Conservation (phyloP, 129 eudicot genomes). For the Flaveria trinervia region DNA sequence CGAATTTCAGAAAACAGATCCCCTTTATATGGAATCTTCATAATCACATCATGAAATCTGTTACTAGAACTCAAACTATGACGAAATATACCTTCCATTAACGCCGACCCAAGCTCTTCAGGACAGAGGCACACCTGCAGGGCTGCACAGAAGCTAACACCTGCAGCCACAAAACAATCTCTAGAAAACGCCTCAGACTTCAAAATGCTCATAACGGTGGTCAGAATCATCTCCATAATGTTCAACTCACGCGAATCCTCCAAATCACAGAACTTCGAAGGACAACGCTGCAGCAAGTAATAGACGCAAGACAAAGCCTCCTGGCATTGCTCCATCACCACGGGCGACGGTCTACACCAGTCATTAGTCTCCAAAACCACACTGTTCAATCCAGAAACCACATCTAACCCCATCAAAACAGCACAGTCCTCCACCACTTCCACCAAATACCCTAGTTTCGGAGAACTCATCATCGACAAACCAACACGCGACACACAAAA, state of each 20-base stretch:
- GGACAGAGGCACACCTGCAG: slow-evolving; percentile 69
- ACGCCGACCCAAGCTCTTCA: slow-evolving; percentile 78
- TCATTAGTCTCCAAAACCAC: slow-evolving; percentile 61
- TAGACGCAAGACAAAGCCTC: slow-evolving; percentile 92
- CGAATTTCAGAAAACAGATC: slow-evolving; percentile 57
- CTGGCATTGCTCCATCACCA: slow-evolving; percentile 97
- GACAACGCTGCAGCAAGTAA: slow-evolving; percentile 91
- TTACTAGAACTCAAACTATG: slow-evolving; percentile 26
- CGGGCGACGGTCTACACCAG: slow-evolving; percentile 72
- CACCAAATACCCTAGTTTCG: slow-evolving; percentile 84
- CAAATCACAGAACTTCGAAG: slow-evolving; percentile 44
- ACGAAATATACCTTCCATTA: slow-evolving; percentile 63
- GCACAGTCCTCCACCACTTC: slow-evolving; percentile 84
- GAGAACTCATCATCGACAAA: slow-evolving; percentile 88
- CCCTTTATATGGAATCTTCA: slow-evolving; percentile 59
- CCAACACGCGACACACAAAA: slow-evolving; percentile 85
- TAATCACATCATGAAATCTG: slow-evolving; percentile 27
- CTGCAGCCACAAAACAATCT: slow-evolving; percentile 98
- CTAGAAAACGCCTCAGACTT: slow-evolving; percentile 79
- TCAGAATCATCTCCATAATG: slow-evolving; percentile 59
- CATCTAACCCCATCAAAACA: slow-evolving; percentile 71
- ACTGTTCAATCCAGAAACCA: slow-evolving; percentile 59
- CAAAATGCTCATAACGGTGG: slow-evolving; percentile 52
- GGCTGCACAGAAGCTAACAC: slow-evolving; percentile 92
- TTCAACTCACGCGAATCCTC: slow-evolving; percentile 22